Evolutionary conservation across 176 grass and related monocot species (phyloP), one percentile per base, ranked within the genome.

Genomic region (Eleusine coracana): DNA sequence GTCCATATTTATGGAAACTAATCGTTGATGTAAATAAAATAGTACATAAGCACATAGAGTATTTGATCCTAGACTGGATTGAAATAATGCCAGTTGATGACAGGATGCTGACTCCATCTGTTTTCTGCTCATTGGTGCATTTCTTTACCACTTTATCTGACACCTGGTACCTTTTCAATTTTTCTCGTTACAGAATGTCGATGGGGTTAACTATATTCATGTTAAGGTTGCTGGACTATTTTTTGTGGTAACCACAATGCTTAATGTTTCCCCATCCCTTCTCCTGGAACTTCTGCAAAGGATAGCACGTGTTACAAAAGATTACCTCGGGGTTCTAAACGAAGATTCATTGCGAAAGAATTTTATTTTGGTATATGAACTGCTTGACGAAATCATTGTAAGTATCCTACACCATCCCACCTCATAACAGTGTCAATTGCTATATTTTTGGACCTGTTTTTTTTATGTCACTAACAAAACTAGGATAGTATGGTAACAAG

Each of bases 321-420:
- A 99, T 81, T 99, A 99, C 80, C 89, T 99, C 5, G 93, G 93
- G 1, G 70, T 98, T 72, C 90, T 98, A 46, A 99, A 96, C 69
- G 96, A 99, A 87, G 96, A 99, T 76, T 99, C 96, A 38, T 42
- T 99, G 50, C 78, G 91, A 68, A 99, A 96, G 66, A 95, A 96
- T 85, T 99, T 99, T 84, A 90, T 99, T 84, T 88, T 99, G 41
- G 93, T 99, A 34, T 99, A 99, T 55, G 93, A 99, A 71, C 90
- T 99, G 86, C 96, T 99, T 20, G 96, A 99, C 83, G 96, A 99
- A 90, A 91, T 99, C 70, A 99, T 99, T 83, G 96, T 99, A 90
- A 92, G 97, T 89, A 58, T 40, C n/a, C n/a, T 21, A 36, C 3
- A 28, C 46, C 21, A 49, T 65, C 37, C 78, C 45, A 74, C 62